A percentile compares a stretch with the other conserved stretches of the same genome.
Evolutionary conservation across 2,329 filamentous ascomycete genomes (phyloP).

Genomic region (Beauveria australis): DNA sequence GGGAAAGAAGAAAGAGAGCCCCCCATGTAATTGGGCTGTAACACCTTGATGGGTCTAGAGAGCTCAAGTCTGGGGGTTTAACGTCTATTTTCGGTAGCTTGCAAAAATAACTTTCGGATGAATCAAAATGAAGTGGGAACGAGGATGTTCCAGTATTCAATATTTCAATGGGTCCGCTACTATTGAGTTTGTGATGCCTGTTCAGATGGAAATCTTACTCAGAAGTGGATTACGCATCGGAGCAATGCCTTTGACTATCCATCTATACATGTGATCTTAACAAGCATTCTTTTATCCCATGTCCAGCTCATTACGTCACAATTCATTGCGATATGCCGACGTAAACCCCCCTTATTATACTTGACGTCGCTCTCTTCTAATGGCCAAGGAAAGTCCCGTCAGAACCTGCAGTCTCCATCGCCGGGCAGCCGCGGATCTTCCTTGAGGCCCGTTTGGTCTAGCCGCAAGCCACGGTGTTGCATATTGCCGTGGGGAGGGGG

Average conservation of each 20-base stretch:
- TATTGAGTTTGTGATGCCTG: not conserved
- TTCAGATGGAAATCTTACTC: not conserved
- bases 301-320: not conserved
- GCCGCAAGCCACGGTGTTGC: constrained; percentile 4
- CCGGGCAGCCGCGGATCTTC: not conserved
- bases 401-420: not conserved
- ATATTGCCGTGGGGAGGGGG: not conserved
- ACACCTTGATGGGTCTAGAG: not conserved
- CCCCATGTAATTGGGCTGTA: not conserved
- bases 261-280: not conserved
- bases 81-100: constrained; percentile 12
- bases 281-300: not conserved
- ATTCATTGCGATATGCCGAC: not conserved
- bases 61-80: not conserved
- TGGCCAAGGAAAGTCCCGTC: not conserved
- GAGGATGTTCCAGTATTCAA: not conserved
- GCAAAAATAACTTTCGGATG: constrained; percentile 8
- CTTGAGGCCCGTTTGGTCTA: not conserved
- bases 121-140: constrained; percentile 7
- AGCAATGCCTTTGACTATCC: not conserved
- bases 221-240: not conserved
- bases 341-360: not conserved
- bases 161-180: not conserved
- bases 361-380: not conserved
- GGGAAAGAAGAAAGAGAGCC: constrained; percentile 11